A percentile compares a stretch with the other conserved stretches of the same genome.
These are phyloP conservation scores for Stellera chamaejasme DNA, from an alignment of 345 rosid species.

Conservation along the genomic window DNA sequence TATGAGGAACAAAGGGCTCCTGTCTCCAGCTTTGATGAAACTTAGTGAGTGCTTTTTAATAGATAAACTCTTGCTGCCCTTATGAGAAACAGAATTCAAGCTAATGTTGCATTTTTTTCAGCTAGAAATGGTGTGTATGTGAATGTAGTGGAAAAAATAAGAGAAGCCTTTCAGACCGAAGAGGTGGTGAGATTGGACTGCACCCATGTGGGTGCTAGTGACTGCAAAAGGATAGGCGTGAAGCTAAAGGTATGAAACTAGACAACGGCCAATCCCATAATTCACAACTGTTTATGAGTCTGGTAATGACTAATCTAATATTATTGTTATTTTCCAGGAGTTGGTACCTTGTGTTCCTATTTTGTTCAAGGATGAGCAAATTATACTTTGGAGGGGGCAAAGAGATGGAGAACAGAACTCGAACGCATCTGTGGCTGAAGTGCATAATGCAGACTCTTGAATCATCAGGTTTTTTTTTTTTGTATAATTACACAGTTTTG, in stretches of 20 bases:
- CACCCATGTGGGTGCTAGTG: conserved; percentile 65
- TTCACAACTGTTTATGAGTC: not conserved
- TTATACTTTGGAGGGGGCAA: conserved; percentile 77
- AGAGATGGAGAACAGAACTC: conserved; percentile 12
- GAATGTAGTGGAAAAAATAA: conserved; percentile 64
- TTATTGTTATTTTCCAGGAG: conserved; percentile 40
- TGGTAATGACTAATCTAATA: no score
- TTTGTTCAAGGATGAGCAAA: conserved; percentile 81
- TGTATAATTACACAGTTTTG: no score
- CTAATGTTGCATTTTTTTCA: conserved; percentile 17
- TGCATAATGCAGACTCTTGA: conserved; percentile 2
- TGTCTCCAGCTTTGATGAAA: conserved; percentile 52
- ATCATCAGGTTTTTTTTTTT: not conserved
- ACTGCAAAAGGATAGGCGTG: conserved; percentile 82
- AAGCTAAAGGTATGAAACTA: conserved; percentile 50
- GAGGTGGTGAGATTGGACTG: conserved; percentile 82
- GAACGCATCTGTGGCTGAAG: not conserved
- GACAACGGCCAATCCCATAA: not conserved
- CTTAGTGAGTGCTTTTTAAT: conserved; percentile 44
- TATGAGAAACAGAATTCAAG: not conserved
- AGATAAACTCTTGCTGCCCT: not conserved
- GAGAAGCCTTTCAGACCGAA: conserved; percentile 51
- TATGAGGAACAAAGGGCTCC: conserved; percentile 63
- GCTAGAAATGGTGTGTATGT: conserved; percentile 93
- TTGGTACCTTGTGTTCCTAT: conserved; percentile 81